Conservation (phyloP, 495 filamentous ascomycete genomes). For the Hyaloscypha variabilis region DNA sequence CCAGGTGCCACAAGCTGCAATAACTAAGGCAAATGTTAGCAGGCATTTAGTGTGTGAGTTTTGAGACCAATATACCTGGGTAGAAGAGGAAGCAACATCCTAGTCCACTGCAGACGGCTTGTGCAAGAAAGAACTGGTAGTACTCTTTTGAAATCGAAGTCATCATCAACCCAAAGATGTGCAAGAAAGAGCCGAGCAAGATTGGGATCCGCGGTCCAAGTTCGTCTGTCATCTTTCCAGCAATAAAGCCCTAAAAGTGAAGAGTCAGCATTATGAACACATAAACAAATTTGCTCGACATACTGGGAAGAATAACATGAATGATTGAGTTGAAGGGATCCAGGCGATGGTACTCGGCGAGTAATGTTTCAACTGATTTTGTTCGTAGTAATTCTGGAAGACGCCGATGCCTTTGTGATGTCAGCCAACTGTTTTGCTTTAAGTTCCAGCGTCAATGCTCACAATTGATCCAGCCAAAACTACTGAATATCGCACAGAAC, state of each 20-base stretch:
- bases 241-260: conserved; percentile 39
- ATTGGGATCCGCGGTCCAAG: conserved; percentile 69
- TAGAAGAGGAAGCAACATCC: conserved; percentile 59
- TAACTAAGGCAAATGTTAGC: conserved; percentile 36
- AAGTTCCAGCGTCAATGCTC: conserved; percentile 18
- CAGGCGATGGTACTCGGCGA: conserved; percentile 52
- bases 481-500: conserved; percentile 42
- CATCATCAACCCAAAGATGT: conserved; percentile 74
- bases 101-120: conserved; percentile 54
- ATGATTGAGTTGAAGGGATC: conserved; percentile 47
- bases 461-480: conserved; percentile 51
- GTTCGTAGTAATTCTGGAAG: conserved; percentile 59
- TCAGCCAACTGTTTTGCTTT: background rate
- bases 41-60: background rate
- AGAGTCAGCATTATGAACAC: background rate
- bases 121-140: conserved; percentile 63
- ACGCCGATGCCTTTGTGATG: conserved; percentile 48
- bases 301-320: conserved; percentile 12
- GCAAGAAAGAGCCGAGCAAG: conserved; percentile 58
- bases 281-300: background rate
- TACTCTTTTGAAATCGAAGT: conserved; percentile 59
- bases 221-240: conserved; percentile 71
- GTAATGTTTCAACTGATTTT: conserved; percentile 48
- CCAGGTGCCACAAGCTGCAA: conserved; percentile 48
- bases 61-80: background rate